Conservation (phyloP, 2,329 filamentous ascomycete genomes). For the Aspergillus sp. region DNA sequence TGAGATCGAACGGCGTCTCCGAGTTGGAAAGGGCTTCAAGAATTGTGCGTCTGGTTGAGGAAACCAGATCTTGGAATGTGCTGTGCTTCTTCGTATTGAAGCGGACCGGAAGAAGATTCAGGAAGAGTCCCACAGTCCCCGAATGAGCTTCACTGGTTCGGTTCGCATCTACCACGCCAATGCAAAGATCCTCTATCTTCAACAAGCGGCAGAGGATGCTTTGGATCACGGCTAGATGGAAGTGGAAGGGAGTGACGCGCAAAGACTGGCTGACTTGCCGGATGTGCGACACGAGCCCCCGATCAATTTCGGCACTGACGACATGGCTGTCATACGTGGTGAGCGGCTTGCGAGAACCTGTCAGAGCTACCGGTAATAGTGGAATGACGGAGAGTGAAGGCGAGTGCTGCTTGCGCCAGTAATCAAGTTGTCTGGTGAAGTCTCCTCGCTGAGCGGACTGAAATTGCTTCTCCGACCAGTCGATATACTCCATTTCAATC, state of each 20-base stretch:
- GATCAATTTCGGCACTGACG: background rate
- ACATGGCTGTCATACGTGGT: background rate
- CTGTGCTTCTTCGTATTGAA: background rate
- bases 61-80: background rate
- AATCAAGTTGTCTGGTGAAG: background rate
- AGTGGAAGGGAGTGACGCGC: slow-evolving; percentile 3
- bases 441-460: background rate
- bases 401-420: slow-evolving; percentile 1
- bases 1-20: slow-evolving; percentile 45
- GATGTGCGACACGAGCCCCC: background rate
- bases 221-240: slow-evolving; percentile 5
- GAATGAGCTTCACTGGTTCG: background rate
- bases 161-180: slow-evolving; percentile 8
- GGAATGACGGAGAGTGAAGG: slow-evolving; percentile 1
- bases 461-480: slow-evolving; percentile 1
- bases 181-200: background rate
- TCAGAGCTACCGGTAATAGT: slow-evolving; percentile 1
- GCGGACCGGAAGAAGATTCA: slow-evolving; percentile 7
- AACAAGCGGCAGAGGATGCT: background rate
- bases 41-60: slow-evolving; percentile 8
- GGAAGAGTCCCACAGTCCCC: slow-evolving; percentile 5
- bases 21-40: slow-evolving; percentile 42
- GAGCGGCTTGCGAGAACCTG: background rate
- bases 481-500: slow-evolving; percentile 2
- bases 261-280: background rate